Conservation (phyloP, 1,284 basidiomycete genomes). For the Marasmius fiardii region DNA sequence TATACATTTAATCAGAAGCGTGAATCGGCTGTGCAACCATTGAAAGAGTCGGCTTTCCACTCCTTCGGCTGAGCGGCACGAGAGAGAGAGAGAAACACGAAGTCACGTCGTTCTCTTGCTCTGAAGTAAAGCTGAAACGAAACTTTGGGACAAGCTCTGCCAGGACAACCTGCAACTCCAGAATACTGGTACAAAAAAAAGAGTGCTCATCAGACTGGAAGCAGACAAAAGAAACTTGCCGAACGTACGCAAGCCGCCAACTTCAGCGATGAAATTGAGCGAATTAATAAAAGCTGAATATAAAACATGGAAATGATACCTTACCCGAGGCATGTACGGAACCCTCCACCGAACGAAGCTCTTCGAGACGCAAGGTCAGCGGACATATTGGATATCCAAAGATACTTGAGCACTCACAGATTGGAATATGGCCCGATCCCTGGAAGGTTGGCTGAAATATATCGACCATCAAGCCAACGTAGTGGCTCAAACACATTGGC, state of each 20-base stretch:
- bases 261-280: background rate
- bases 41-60: too few species aligned
- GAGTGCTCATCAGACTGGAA: background rate
- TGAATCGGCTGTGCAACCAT: too few species aligned
- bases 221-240: background rate
- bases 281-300: background rate
- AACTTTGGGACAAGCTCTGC: background rate
- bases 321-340: conserved; percentile 4
- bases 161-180: background rate
- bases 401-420: background rate
- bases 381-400: too few species aligned
- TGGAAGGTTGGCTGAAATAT: background rate
- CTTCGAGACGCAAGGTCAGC: background rate
- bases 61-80: too few species aligned
- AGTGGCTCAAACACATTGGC: conserved; percentile 10
- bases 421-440: conserved; percentile 8
- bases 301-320: background rate
- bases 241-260: conserved; percentile 12
- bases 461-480: conserved; percentile 7
- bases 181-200: background rate
- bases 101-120: background rate
- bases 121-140: background rate
- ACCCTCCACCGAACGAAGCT: conserved; percentile 9
- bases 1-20: too few species aligned
- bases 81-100: too few species aligned